Percentiles rank a stretch among this genome's conserved stretches.
Conservation (phyloP, 345 rosid species). For the Limnanthes douglasii region DNA sequence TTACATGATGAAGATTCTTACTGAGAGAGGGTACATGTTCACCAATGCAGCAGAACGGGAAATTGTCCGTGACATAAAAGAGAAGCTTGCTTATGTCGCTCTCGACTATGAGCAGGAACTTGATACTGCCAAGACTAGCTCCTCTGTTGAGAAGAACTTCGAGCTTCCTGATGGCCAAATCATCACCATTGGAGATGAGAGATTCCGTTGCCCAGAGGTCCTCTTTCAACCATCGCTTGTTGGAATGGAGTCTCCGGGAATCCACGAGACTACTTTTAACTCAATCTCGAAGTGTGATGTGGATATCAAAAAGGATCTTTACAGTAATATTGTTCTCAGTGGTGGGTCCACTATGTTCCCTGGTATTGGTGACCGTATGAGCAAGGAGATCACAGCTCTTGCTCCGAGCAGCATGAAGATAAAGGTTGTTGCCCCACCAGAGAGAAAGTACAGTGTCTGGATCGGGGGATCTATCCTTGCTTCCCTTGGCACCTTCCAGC, state of each 20-base stretch:
- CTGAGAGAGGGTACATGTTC: conserved; percentile 67
- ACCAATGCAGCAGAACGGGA: conserved; percentile 69
- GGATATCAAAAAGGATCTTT: conserved; percentile 12
- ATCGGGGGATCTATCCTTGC: too few species aligned
- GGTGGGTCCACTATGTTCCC: too few species aligned
- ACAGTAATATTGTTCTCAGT: conserved; percentile 38
- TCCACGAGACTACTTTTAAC: conserved; percentile 32
- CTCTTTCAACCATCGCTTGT: conserved; percentile 32
- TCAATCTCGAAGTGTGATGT: too few species aligned
- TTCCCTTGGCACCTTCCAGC: conserved; percentile 41
- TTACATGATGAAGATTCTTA: conserved; percentile 49
- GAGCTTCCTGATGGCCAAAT: conserved; percentile 34
- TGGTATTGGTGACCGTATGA: conserved; percentile 40
- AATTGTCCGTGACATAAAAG: too few species aligned
- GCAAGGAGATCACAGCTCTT: too few species aligned
- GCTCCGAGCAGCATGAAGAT: too few species aligned
- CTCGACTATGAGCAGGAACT: too few species aligned
- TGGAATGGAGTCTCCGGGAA: conserved; percentile 32
- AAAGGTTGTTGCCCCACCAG: too few species aligned
- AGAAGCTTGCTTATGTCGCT: too few species aligned
- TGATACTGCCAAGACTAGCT: conserved; percentile 29
- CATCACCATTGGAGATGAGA: conserved; percentile 28
- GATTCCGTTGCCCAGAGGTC: too few species aligned
- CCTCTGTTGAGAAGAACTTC: conserved; percentile 31
- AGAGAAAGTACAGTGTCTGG: too few species aligned